These are phyloP conservation scores for Mortierella sp. DNA, from an alignment of 371 early-diverging fungal genomes.

Conservation along the genomic window DNA sequence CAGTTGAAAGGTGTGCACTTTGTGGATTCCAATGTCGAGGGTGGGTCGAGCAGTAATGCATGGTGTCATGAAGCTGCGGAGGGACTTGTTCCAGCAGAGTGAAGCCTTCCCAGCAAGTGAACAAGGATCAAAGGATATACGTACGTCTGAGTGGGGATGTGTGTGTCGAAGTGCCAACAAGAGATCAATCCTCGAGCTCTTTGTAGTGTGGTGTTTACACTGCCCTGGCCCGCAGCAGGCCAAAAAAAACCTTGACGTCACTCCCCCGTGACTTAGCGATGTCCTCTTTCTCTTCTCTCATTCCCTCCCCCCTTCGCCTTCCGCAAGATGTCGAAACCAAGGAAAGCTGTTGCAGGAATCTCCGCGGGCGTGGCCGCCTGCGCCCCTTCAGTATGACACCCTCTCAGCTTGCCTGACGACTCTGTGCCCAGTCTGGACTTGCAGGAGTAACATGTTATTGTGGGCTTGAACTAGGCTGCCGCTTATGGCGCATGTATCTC, in stretches of 20 bases:
- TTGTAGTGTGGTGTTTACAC: slow-evolving; percentile 28
- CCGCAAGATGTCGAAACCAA: slow-evolving; percentile 41
- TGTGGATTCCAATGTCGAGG: no score
- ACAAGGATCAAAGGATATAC: slow-evolving; percentile 2
- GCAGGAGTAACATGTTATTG: no score
- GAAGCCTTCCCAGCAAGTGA: neutral
- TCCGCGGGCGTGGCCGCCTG: slow-evolving; percentile 41
- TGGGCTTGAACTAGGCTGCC: slow-evolving; percentile 37
- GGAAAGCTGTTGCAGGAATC: slow-evolving; percentile 44
- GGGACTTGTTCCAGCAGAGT: neutral
- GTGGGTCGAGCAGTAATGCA: no score
- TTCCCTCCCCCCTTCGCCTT: neutral
- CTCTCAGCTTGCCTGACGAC: neutral
- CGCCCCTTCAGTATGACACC: slow-evolving; percentile 27
- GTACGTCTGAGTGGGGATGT: slow-evolving; percentile 18
- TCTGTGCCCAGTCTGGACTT: neutral
- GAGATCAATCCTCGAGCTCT: slow-evolving; percentile 9
- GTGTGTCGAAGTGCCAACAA: slow-evolving; percentile 1
- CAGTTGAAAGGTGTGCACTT: no score
- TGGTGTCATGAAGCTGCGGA: no score
- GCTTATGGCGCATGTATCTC: slow-evolving; percentile 70
- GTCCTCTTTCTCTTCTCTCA: no score
- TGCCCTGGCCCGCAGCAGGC: slow-evolving; percentile 2
- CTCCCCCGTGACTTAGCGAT: no score
- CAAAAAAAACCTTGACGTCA: no score